phyloP scores from a whole-genome alignment of 2,329 filamentous ascomycete species.

The Pleurostoma richardsiae region DNA sequence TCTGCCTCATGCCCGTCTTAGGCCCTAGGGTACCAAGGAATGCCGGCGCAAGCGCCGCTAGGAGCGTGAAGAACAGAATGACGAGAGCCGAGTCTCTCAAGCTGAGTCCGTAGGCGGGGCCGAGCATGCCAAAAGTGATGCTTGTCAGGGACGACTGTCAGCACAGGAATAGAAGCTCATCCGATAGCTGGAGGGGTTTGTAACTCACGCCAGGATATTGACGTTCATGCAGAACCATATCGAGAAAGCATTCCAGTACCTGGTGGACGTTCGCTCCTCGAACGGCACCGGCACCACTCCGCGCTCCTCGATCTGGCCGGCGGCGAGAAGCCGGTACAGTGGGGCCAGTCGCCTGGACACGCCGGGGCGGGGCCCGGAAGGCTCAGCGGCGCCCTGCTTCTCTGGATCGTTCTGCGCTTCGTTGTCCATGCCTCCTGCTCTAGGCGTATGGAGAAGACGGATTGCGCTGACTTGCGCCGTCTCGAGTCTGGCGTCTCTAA shows the following conservation, averaged over 20 bases:
- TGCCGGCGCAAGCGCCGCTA: conserved; percentile 48
- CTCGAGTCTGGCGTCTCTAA: too few relatives aligned
- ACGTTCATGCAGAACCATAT: conserved; percentile 43
- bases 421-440: too few relatives aligned
- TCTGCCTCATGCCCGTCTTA: conserved; percentile 60
- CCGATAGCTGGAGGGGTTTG: too few relatives aligned
- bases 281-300: conserved; percentile 37
- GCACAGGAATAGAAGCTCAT: too few relatives aligned
- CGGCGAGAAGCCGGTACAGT: neutral
- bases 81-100: conserved; percentile 52
- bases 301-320: conserved; percentile 32
- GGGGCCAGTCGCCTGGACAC: too few relatives aligned
- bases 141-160: conserved; percentile 20
- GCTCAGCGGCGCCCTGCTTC: too few relatives aligned
- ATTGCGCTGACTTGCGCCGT: too few relatives aligned
- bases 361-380: too few relatives aligned
- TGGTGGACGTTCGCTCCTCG: conserved; percentile 32
- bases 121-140: conserved; percentile 60
- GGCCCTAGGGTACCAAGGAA: conserved; percentile 55
- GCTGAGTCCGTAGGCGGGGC: conserved; percentile 46
- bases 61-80: conserved; percentile 58
- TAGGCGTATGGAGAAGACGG: too few relatives aligned
- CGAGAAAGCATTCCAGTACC: conserved; percentile 39
- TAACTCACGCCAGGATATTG: conserved; percentile 37
- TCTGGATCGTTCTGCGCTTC: too few relatives aligned